A percentile compares a stretch with the other conserved stretches of the same genome.
Evolutionary conservation across 2,329 filamentous ascomycete species (phyloP).

Genomic region (Lachnellula arida): DNA sequence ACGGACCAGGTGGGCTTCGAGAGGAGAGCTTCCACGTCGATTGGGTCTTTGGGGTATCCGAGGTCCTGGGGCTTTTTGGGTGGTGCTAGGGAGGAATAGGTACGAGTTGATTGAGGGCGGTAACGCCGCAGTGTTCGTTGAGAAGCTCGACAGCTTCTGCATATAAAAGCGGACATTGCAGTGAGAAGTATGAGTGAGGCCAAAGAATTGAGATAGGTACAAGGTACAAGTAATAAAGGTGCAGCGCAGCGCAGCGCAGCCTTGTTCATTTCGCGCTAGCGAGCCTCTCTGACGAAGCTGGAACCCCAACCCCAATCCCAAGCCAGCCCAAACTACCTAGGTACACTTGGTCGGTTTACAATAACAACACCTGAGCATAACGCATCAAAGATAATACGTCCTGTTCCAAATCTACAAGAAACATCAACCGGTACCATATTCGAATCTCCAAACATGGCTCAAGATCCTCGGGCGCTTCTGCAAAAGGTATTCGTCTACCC

Average conservation of each 20-base stretch:
- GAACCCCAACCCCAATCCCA: neutral
- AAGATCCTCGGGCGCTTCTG: slow-evolving; percentile 72
- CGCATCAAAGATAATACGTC: slow-evolving; percentile 6
- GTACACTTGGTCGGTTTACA: neutral
- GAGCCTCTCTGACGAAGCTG: neutral
- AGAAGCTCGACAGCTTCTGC: slow-evolving; percentile 16
- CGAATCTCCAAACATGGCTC: slow-evolving; percentile 51
- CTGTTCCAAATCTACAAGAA: slow-evolving; percentile 1
- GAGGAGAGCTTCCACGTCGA: slow-evolving; percentile 44
- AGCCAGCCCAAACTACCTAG: neutral
- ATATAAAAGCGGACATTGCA: slow-evolving; percentile 17
- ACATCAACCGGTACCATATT: neutral
- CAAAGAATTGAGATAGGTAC: neutral
- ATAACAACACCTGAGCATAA: slow-evolving; percentile 6
- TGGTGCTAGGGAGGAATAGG: slow-evolving; percentile 1
- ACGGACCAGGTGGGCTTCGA: slow-evolving; percentile 80
- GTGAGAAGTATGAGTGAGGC: neutral
- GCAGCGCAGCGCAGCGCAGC: neutral
- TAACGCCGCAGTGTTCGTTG: neutral
- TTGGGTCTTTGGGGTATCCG: neutral
- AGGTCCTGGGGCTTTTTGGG: neutral
- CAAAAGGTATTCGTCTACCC: slow-evolving; percentile 58
- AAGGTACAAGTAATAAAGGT: neutral
- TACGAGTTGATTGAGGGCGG: slow-evolving; percentile 1
- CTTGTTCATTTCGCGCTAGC: neutral